Evolutionary conservation across 2,329 filamentous ascomycete species (phyloP), one percentile per base, ranked within the genome.

Genomic region (Pseudogymnoascus sp.): DNA sequence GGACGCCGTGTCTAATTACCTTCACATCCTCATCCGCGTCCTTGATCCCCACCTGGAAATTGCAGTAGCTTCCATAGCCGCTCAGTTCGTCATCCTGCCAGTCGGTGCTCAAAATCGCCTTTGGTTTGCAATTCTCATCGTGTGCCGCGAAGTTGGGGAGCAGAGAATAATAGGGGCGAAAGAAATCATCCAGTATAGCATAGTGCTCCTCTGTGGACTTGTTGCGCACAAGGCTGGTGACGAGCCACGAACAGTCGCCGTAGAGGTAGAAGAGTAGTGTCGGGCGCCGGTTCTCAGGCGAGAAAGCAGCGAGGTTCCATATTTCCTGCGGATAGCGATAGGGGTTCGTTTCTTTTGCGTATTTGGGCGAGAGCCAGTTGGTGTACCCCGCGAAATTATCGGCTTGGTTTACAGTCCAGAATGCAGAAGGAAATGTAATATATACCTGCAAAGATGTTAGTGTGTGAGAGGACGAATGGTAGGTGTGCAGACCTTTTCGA

Each of bases 21-120:
- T 85, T 80, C 23, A 90, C 81, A 73, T 89, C 84, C 62, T 78
- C 73, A 69, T 86, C 84, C 0, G 81, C 84, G 4, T 79, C 71
- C 63, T 81, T 73, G 26, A 87, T 65, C 0, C 85, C 86, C 19
- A 82, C 76, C 63, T 86, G 85, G 72, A 90, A 90, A 71, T 89
- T 90, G 12, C 79, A 81, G 70, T 91, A 91, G 59, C 81, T 84
- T 2, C 87, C 87, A 68, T 84, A 82, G 0, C 88, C 88, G 0
- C 85, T 83, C 33, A 87, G 78, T 8, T 84, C 81, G 68, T 91
- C 87, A 41, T 78, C 78, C 21, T 84, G 79, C 88, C 87, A 91
- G 26, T 79, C 78, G 0, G 87, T 90, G 0, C 83, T 83, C 0
- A 88, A 73, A 21, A 86, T 76, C 0, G 77, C 77, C 0, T 69